These are phyloP conservation scores for Vickermania spadyakhi DNA, from an alignment of 208 protist genomes.

Conservation along the genomic window DNA sequence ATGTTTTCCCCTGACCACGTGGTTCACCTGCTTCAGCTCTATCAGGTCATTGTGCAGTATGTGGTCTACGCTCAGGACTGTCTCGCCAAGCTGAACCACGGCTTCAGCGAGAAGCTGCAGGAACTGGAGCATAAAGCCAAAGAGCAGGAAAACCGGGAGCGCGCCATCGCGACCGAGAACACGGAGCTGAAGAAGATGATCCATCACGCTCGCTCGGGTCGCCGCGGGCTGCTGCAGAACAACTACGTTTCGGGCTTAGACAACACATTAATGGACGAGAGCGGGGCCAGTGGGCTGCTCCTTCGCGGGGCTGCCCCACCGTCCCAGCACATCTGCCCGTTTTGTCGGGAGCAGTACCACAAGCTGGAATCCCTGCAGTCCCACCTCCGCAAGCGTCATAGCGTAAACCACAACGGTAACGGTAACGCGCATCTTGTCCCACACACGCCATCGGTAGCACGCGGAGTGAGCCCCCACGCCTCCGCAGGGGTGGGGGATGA, in stretches of 20 bases:
- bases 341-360: conserved; percentile 71
- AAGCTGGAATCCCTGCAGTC: conserved; percentile 85
- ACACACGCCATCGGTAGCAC: conserved; percentile 2
- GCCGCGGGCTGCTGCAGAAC: conserved; percentile 31
- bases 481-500: conserved; percentile 4
- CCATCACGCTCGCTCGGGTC: conserved; percentile 18
- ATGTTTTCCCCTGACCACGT: conserved; percentile 82
- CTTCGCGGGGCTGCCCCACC: no score
- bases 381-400: conserved; percentile 81
- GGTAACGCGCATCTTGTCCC: neutral
- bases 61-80: conserved; percentile 83
- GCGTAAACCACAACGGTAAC: conserved; percentile 3
- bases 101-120: conserved; percentile 45
- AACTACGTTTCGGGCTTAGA: neutral
- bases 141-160: conserved; percentile 18
- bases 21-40: conserved; percentile 75
- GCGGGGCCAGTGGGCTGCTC: neutral
- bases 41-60: conserved; percentile 84
- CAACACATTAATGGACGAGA: conserved; percentile 5
- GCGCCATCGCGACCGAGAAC: conserved; percentile 47
- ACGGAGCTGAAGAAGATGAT: conserved; percentile 63
- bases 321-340: conserved; percentile 26
- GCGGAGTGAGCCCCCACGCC: neutral
- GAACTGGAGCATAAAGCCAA: conserved; percentile 29
- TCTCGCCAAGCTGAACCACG: conserved; percentile 72